Conservation (phyloP, 169 alveolate genomes). For the Plasmodium gallinaceum region DNA sequence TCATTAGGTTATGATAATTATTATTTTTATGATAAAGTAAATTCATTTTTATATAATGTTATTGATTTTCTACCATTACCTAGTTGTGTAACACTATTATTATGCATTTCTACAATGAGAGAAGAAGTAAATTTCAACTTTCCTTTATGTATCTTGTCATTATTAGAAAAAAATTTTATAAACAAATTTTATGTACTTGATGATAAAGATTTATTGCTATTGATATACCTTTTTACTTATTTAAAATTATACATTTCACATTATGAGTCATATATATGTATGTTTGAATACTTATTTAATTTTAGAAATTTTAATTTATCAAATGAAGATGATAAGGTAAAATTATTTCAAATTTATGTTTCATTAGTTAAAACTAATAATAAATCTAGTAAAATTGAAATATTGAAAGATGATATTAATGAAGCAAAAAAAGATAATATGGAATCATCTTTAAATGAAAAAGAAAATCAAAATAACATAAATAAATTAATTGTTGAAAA, state of each 20-base stretch:
- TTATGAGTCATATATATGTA: slow-evolving; percentile 13
- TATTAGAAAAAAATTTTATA: slow-evolving; percentile 44
- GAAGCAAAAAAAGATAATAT: background rate
- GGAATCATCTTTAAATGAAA: background rate
- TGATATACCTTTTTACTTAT: slow-evolving; percentile 54
- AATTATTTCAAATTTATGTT: slow-evolving; percentile 52
- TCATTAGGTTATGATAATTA: slow-evolving; percentile 39
- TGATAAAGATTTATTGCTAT: slow-evolving; percentile 37
- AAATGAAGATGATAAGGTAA: slow-evolving; percentile 27
- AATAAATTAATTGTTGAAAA: slow-evolving; percentile 6
- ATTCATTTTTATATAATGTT: slow-evolving; percentile 32
- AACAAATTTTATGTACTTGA: slow-evolving; percentile 49
- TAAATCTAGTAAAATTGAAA: background rate
- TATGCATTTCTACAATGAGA: slow-evolving; percentile 35
- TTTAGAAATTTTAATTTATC: slow-evolving; percentile 9
- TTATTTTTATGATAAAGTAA: slow-evolving; percentile 60
- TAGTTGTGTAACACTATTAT: slow-evolving; percentile 36
- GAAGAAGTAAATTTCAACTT: slow-evolving; percentile 46
- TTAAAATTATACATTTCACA: slow-evolving; percentile 46
- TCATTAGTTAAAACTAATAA: slow-evolving; percentile 3
- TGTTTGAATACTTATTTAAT: slow-evolving; percentile 44
- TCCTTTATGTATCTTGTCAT: slow-evolving; percentile 63
- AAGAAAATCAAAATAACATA: background rate
- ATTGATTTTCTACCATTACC: slow-evolving; percentile 22
- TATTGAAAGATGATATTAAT: background rate